Base-by-base conservation (phyloP, 495 filamentous ascomycete species). In the Glonium stellatum region DNA sequence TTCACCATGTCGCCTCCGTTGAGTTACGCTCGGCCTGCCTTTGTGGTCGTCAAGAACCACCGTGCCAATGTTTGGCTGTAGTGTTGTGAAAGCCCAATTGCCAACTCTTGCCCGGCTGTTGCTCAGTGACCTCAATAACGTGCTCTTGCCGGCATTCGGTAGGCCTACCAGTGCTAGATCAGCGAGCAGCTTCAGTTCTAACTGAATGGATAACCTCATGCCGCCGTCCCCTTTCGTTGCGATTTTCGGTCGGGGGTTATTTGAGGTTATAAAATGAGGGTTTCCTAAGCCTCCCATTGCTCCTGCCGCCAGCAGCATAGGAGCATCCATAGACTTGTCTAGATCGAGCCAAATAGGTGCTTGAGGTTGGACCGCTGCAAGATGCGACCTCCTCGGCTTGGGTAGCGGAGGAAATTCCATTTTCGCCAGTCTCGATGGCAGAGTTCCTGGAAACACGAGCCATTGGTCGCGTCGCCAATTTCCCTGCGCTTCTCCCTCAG, bases 141-240 rank as follows among this genome's bases (percentile, higher is more conserved):
- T 97, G 69, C 88, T 93, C 71, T 98, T 98, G 12, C 93, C 93
- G 1, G 95, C 93, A 71, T 98, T 98, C 0, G 93, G 95, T 52
- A 96, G 81, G 1, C 93, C 93, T 25, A 98, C 93, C 10, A 98
- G 77, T 0, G 92, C 93, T 18, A 98, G 86, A 72, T 98, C 93
- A 13, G 93, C 93, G 10, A 98, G 82, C 4, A 98, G 78, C 75
- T 97, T 97, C 58, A 98, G 80, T 70, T 98, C 93, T 54, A 98
- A 82, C 64, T 95, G 88, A 12, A 98, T 74, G 34, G 85, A 82
- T 58, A 98, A 73, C 23, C 80, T 84, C 70, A 89, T 83, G 48
- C 89, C 89, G 36, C 78, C 75, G 64, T 93, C 89, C 18, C 93
- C 93, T 63, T 84, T 86, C 1, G 90, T 95, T 8, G 92, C 95